Conservation (phyloP, 208 protist species). For the Naegleria fowleri region DNA sequence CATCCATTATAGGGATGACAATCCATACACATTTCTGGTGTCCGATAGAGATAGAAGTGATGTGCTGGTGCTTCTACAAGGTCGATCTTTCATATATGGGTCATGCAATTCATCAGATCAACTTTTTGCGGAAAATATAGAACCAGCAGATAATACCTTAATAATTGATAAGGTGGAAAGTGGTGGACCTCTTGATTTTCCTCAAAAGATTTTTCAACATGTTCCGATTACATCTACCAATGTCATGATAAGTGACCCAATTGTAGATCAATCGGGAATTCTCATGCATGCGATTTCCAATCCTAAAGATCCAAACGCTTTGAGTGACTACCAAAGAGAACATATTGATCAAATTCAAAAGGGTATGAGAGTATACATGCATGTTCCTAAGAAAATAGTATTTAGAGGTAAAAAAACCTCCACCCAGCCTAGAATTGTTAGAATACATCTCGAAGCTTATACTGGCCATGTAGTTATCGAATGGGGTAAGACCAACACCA, state of each 20-base stretch:
- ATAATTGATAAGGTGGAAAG: not conserved
- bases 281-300: too few relatives aligned
- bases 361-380: not conserved
- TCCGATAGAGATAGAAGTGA: conserved; percentile 11
- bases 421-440: not conserved
- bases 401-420: not conserved
- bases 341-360: not conserved
- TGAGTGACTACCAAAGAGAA: not conserved
- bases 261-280: not conserved
- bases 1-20: not conserved
- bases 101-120: not conserved
- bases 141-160: too few relatives aligned
- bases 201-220: not conserved
- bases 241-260: not conserved
- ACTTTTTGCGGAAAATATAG: not conserved
- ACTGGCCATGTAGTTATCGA: not conserved
- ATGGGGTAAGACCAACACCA: not conserved
- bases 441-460: not conserved
- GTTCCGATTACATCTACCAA: not conserved
- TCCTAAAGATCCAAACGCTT: not conserved
- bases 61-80: not conserved
- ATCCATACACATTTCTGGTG: not conserved
- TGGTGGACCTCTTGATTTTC: not conserved
- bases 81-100: not conserved
- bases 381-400: not conserved